Evolutionary conservation across 345 rosid species (phyloP), one percentile per base, ranked within the genome.

Genomic region (Eucalyptus cloeziana): DNA sequence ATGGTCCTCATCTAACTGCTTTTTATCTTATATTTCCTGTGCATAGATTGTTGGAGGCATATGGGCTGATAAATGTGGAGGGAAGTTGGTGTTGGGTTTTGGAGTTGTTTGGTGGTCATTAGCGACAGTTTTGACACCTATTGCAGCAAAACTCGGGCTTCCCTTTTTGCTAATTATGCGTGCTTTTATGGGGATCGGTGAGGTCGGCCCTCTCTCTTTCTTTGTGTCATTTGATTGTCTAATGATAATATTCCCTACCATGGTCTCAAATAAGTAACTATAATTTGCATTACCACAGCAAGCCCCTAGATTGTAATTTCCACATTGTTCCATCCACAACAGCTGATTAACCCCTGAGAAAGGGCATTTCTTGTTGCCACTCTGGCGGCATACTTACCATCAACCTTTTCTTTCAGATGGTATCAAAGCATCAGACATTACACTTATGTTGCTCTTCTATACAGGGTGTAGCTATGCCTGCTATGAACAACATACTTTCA

Each of bases 401-500:
- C 83, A 76, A 76, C 15, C 83, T 40, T 76, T 76, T 76, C 47
- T 40, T 27, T 76, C 47, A 21, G 30, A 76, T 50, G 22, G n/a
- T 51, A 22, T 52, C 69, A 21, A 60, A 51, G 10, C 27, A 51
- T 86, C 47, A 37, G 85, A 76, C 85, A 76, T 40, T 4, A 16
- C 47, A 76, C 85, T 76, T 21, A 76, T 76, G 47, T 76, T 76
- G 43, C 86, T 37, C 8, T 76, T 90, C 51, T 86, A 47, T 86
- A 22, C 96, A 97, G 99, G 99, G 99, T 90, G 99, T 97, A 90
- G 99, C 99, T 69, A 97, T 97, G 99, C 99, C 99, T 92, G 99
- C 99, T 60, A 97, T 97, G 99, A 97, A 97, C 93, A 97, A 96
- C 95, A 91, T 96, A 88, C 94, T 97, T 88, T 97, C 99, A 43